Percentiles rank a stretch among this genome's conserved stretches.
Evolutionary conservation across 306 rosid genomes (phyloP).

Genomic region (Albizia julibrissin): DNA sequence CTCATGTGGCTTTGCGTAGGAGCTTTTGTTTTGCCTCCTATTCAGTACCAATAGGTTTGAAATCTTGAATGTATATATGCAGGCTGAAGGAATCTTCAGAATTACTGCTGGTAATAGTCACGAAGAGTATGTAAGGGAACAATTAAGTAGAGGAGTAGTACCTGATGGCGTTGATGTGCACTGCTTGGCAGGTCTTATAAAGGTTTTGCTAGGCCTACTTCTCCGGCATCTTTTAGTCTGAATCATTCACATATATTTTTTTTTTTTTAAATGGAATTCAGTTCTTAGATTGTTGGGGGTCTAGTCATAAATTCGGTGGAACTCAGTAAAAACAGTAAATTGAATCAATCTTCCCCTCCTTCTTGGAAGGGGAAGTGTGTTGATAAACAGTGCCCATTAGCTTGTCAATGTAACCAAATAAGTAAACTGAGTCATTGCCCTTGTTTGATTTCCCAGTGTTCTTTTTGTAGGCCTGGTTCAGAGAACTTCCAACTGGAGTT

Average conservation of each 20-base stretch:
- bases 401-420: conserved; percentile 17
- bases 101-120: conserved; percentile 91
- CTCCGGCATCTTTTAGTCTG: not conserved
- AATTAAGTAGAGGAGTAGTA: conserved; percentile 80
- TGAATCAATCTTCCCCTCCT: not conserved
- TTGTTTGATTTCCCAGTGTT: conserved; percentile 33
- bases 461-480: conserved; percentile 85
- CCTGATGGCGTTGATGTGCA: conserved; percentile 85
- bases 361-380: not conserved
- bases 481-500: conserved; percentile 90
- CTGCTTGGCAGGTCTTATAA: conserved; percentile 94
- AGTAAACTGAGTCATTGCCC: conserved; percentile 10
- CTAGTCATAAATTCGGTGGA: conserved; percentile 10
- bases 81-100: conserved; percentile 99
- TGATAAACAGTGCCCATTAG: conserved; percentile 18
- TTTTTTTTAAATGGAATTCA: conserved; percentile 21
- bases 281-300: conserved; percentile 20
- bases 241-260: not conserved
- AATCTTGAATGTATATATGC: conserved; percentile 36
- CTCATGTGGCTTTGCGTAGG: conserved; percentile 21
- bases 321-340: not conserved
- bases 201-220: conserved; percentile 48
- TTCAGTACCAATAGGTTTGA: conserved; percentile 31
- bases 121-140: conserved; percentile 89
- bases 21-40: conserved; percentile 26